phyloP scores from a whole-genome alignment of 1,139 yeast genomes.

The Yarrowia galli region DNA sequence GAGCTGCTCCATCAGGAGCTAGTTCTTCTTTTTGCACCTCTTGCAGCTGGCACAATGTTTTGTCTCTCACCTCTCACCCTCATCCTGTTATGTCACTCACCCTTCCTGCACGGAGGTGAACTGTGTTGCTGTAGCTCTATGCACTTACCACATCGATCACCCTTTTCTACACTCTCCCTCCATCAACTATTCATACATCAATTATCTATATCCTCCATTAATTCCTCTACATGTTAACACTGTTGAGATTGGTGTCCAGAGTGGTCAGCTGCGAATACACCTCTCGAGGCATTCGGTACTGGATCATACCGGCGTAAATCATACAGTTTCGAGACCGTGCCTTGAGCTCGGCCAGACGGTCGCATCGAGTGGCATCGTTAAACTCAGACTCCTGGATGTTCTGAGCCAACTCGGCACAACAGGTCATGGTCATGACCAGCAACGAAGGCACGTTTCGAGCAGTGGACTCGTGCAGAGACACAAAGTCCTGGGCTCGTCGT shows the following conservation, averaged over 20 bases:
- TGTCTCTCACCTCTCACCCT: too few relatives aligned
- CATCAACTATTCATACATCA: too few relatives aligned
- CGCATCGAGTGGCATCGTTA: conserved; percentile 61
- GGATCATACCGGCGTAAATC: conserved; percentile 95
- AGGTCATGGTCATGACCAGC: conserved; percentile 81
- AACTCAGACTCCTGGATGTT: conserved; percentile 58
- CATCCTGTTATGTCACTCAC: too few relatives aligned
- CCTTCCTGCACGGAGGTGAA: too few relatives aligned
- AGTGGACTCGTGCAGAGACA: conserved; percentile 70
- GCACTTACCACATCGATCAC: too few relatives aligned
- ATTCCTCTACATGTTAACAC: conserved; percentile 24
- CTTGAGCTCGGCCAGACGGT: conserved; percentile 64
- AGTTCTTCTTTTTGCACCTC: too few relatives aligned
- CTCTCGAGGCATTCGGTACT: conserved; percentile 93
- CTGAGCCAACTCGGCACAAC: conserved; percentile 68
- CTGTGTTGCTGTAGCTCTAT: too few relatives aligned
- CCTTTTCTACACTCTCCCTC: too few relatives aligned
- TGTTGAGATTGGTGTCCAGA: conserved; percentile 56
- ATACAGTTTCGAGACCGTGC: conserved; percentile 83
- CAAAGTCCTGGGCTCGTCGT: conserved; percentile 63
- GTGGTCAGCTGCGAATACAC: conserved; percentile 77
- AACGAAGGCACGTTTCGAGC: conserved; percentile 82
- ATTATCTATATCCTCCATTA: too few relatives aligned
- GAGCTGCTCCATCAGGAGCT: too few relatives aligned
- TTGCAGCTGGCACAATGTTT: too few relatives aligned